These are phyloP conservation scores for Carex scoparia DNA, from an alignment of 176 grass and related monocot species.

Conservation along the genomic window DNA sequence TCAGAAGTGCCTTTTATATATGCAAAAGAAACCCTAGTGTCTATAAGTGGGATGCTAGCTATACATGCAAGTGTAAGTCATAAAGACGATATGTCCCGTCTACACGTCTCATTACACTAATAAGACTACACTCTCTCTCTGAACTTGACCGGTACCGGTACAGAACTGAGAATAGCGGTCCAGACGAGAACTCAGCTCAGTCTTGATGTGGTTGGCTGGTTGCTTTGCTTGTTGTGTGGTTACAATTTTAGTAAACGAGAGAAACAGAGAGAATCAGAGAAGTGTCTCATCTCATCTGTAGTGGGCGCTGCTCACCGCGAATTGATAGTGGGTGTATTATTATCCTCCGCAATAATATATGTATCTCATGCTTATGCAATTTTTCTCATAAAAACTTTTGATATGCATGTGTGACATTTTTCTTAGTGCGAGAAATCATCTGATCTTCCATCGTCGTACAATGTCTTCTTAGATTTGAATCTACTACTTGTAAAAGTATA, in stretches of 20 bases:
- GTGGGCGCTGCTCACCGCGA: background rate
- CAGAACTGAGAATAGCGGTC: background rate
- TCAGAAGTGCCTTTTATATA: constrained; percentile 6
- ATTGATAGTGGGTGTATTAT: background rate
- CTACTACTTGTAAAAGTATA: no score
- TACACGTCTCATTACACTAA: constrained; percentile 20
- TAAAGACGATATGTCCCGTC: constrained; percentile 27
- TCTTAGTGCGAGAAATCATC: background rate
- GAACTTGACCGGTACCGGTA: constrained; percentile 13
- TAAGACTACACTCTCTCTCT: constrained; percentile 16
- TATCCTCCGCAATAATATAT: background rate
- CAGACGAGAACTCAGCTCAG: background rate
- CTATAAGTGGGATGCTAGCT: constrained; percentile 26
- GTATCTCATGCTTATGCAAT: background rate
- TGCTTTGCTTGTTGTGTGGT: background rate
- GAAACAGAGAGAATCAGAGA: constrained; percentile 3
- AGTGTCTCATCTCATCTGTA: background rate
- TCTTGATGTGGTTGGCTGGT: background rate
- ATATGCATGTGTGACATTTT: background rate
- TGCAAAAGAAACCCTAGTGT: constrained; percentile 18
- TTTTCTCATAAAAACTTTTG: background rate
- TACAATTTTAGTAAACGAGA: background rate
- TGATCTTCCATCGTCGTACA: no score
- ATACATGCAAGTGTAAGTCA: background rate
- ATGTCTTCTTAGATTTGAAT: no score